phyloP scores from a whole-genome alignment of 2,329 filamentous ascomycete genomes.

The Hypoxylon sp. region DNA sequence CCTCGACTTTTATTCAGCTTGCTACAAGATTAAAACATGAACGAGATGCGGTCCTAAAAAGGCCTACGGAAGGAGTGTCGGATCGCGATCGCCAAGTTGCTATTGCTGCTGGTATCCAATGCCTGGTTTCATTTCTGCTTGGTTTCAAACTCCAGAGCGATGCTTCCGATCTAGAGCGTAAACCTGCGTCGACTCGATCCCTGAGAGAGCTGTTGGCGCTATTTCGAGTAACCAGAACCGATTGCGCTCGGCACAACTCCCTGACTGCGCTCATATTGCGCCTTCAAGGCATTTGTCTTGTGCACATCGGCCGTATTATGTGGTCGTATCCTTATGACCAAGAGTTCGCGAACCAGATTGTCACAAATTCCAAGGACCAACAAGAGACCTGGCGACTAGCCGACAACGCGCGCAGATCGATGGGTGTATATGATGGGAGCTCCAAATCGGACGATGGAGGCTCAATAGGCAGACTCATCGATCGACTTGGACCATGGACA shows the following conservation, averaged over 20 bases:
- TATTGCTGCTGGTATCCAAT: slow-evolving; percentile 50
- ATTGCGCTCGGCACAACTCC: slow-evolving; percentile 43
- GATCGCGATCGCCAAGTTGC: slow-evolving; percentile 48
- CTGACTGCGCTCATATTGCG: slow-evolving; percentile 49
- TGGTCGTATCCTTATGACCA: slow-evolving; percentile 44
- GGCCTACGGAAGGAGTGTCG: slow-evolving; percentile 33
- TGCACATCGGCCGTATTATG: slow-evolving; percentile 44
- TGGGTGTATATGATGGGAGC: slow-evolving; percentile 46
- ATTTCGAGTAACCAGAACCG: slow-evolving; percentile 44
- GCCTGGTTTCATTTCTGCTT: slow-evolving; percentile 60
- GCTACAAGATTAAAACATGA: slow-evolving; percentile 67
- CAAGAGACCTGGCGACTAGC: slow-evolving; percentile 49
- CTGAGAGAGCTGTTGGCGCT: slow-evolving; percentile 47
- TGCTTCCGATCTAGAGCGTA: slow-evolving; percentile 58
- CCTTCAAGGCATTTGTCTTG: slow-evolving; percentile 49
- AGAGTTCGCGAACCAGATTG: slow-evolving; percentile 40
- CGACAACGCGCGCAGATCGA: slow-evolving; percentile 43
- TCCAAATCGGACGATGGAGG: slow-evolving; percentile 47
- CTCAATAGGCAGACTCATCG: slow-evolving; percentile 50
- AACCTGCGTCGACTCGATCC: slow-evolving; percentile 54
- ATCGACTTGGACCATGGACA: slow-evolving; percentile 52
- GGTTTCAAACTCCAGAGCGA: slow-evolving; percentile 65
- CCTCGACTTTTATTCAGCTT: slow-evolving; percentile 55
- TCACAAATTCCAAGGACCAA: slow-evolving; percentile 47
- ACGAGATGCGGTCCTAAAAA: slow-evolving; percentile 61